These are phyloP conservation scores for Hypocreales sp. DNA, from an alignment of 2,329 filamentous ascomycete genomes.

Conservation along the genomic window DNA sequence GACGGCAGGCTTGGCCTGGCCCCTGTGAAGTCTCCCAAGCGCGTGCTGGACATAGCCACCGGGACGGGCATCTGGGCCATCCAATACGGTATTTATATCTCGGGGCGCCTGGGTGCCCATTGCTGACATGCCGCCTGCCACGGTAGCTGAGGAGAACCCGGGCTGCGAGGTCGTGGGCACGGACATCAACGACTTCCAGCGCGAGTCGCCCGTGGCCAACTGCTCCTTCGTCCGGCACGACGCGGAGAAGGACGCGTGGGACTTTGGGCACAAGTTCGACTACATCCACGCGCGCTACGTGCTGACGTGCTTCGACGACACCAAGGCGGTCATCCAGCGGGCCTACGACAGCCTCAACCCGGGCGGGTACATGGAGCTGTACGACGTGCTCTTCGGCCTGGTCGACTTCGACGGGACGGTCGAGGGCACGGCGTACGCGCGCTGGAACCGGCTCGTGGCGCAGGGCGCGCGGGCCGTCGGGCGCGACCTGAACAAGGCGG, in stretches of 20 bases:
- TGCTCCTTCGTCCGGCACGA: slow-evolving; percentile 40
- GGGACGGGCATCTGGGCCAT: slow-evolving; percentile 37
- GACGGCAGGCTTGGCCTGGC: slow-evolving; percentile 26
- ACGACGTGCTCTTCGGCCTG: slow-evolving; percentile 12
- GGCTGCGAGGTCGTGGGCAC: slow-evolving; percentile 23
- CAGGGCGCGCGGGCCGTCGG: too few species aligned
- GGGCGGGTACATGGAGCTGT: slow-evolving; percentile 24
- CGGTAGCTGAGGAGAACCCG: slow-evolving; percentile 22
- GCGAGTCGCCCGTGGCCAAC: slow-evolving; percentile 20
- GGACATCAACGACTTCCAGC: slow-evolving; percentile 33
- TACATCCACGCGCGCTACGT: slow-evolving; percentile 37
- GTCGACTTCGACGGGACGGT: too few species aligned
- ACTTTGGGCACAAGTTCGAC: slow-evolving; percentile 31
- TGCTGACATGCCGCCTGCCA: not conserved
- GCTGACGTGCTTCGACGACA: slow-evolving; percentile 33
- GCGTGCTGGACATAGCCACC: slow-evolving; percentile 33
- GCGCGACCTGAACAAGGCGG: slow-evolving; percentile 7
- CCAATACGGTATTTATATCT: slow-evolving; percentile 21
- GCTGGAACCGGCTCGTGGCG: too few species aligned
- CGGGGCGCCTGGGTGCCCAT: not conserved
- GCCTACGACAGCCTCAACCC: slow-evolving; percentile 25
- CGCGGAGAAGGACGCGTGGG: slow-evolving; percentile 32
- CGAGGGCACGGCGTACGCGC: too few species aligned
- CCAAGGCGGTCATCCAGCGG: slow-evolving; percentile 27
- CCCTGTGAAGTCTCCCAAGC: slow-evolving; percentile 22